Conservation (phyloP, 2,329 filamentous ascomycete genomes). For the Colletotrichum filicis region DNA sequence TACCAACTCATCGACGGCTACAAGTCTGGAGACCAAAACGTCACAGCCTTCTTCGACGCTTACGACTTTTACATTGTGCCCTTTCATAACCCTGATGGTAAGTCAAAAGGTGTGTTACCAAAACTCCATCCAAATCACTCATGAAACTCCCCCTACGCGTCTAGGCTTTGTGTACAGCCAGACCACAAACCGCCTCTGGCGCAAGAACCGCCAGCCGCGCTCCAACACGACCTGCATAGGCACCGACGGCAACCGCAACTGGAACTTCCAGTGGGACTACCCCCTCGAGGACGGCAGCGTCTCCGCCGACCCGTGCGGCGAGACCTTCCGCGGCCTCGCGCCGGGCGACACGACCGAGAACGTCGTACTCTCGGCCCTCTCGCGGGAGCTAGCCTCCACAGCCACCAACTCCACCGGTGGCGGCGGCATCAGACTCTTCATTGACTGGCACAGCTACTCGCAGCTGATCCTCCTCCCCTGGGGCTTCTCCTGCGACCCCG, state of each 20-base stretch:
- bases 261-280: conserved; percentile 55
- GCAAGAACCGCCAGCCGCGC: conserved; percentile 60
- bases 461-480: conserved; percentile 66
- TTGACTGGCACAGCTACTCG: conserved; percentile 70
- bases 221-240: conserved; percentile 56
- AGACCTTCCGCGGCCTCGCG: conserved; percentile 54
- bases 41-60: conserved; percentile 59
- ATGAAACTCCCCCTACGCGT: not conserved
- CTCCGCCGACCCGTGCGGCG: conserved; percentile 56
- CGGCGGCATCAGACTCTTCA: conserved; percentile 64
- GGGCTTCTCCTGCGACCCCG: conserved; percentile 61
- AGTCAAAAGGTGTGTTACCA: conserved; percentile 16
- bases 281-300: conserved; percentile 45
- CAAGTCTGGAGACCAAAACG: conserved; percentile 45
- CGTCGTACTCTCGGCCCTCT: conserved; percentile 57
- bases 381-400: conserved; percentile 52
- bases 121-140: not conserved
- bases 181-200: conserved; percentile 61
- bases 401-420: not conserved
- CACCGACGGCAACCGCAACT: conserved; percentile 65
- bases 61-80: conserved; percentile 70
- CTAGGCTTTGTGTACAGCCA: conserved; percentile 63
- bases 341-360: conserved; percentile 59
- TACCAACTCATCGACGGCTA: conserved; percentile 56
- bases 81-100: conserved; percentile 63